Evolutionary conservation across 352 stramenopile species (phyloP), one percentile per base, ranked within the genome.

Genomic region (Globisporangium mamillatum): DNA sequence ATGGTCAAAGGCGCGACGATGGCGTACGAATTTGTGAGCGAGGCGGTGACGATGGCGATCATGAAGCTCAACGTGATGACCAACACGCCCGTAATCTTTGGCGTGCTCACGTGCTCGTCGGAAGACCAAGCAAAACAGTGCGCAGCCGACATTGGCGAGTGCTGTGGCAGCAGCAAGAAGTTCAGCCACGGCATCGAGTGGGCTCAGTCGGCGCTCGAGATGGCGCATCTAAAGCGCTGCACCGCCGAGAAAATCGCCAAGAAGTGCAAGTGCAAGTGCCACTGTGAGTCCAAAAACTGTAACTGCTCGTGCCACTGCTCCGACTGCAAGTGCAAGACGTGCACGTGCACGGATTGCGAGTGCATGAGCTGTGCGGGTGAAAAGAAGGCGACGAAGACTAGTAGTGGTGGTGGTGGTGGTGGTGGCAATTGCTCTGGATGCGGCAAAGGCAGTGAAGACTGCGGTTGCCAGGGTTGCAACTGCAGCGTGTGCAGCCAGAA

Each of bases 1-100:
- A 87, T 98, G 63, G 85, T 97, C 63, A 98, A 98, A 60, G 96
- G 96, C 27, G 91, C 96, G 18, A 99, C 97, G 20, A 97, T 98
- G 80, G 93, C 98, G 75, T 99, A 98, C 74, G 96, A 99, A 86
- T 99, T 98, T 74, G 98, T 99, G 78, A 91, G 88, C 60, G 91
- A 98, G 60, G 90, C 97, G 36, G 89, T 98, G 24, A 81, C 92
- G 25, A 92, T 92, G 74, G 97, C 93, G 38, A 91, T 99, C 67
- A 99, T 99, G 97, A 92, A 97, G 75, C 92, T 99, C 54, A 94
- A 94, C 66, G 78, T 99, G 46, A 88, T 92, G 73, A 98, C 90
- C 1, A 80, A 85, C n/a, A 88, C 79, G 38, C 88, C 90, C 12
- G 82, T 94, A 24, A 74, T 96, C 57, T 94, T 91, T 60, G 93